Evolutionary conservation across 2,329 filamentous ascomycete genomes (phyloP).

Genomic region (Fusarium luffae): DNA sequence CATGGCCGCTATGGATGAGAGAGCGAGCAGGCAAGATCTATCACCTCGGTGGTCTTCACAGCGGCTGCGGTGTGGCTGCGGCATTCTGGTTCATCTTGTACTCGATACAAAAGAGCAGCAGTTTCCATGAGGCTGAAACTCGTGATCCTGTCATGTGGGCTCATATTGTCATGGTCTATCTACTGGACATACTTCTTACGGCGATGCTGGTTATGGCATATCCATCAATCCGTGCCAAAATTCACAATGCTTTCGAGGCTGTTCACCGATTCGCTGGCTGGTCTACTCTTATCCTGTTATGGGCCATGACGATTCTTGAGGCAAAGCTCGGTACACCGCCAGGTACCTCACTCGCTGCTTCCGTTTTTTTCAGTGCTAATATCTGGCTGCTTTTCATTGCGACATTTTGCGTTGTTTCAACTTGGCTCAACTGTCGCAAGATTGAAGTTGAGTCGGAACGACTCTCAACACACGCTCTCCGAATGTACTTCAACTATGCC

Average conservation of each 20-base stretch:
- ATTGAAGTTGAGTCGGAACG: slow-evolving; percentile 69
- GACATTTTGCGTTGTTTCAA: slow-evolving; percentile 70
- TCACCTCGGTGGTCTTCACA: slow-evolving; percentile 55
- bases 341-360: slow-evolving; percentile 42
- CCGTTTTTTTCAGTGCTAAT: slow-evolving; percentile 50
- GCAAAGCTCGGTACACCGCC: slow-evolving; percentile 66
- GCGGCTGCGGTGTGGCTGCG: slow-evolving; percentile 30
- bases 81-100: slow-evolving; percentile 36
- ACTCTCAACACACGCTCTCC: slow-evolving; percentile 75
- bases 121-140: background rate
- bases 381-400: slow-evolving; percentile 73
- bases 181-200: slow-evolving; percentile 23
- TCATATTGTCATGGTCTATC: slow-evolving; percentile 26
- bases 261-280: slow-evolving; percentile 35
- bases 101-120: slow-evolving; percentile 29
- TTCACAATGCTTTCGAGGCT: slow-evolving; percentile 31
- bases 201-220: slow-evolving; percentile 33
- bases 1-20: slow-evolving; percentile 56
- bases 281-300: slow-evolving; percentile 28
- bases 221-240: slow-evolving; percentile 20
- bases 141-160: slow-evolving; percentile 8
- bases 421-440: slow-evolving; percentile 75
- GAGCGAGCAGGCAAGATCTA: slow-evolving; percentile 55
- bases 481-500: slow-evolving; percentile 72
- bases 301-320: slow-evolving; percentile 58